Evolutionary conservation across 148 eudicot species (phyloP), one percentile per base, ranked within the genome.

Genomic region (Pouteria glomerata): DNA sequence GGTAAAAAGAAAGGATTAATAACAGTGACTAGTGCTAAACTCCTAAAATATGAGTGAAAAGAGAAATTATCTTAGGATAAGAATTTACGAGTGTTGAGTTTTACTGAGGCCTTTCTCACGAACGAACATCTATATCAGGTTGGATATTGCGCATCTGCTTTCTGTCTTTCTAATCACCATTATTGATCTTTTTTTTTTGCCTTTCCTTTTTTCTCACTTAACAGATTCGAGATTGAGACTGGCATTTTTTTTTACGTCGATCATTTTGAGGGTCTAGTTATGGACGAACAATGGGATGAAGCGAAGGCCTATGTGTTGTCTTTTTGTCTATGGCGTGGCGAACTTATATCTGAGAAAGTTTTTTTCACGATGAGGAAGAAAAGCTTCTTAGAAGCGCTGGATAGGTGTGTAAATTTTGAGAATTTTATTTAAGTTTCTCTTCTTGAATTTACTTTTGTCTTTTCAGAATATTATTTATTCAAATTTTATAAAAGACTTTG

Each of bases 1-100:
- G n/a, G n/a, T 10, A 6, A 58, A 11, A 12, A n/a, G n/a, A n/a
- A n/a, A n/a, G n/a, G n/a, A n/a, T n/a, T n/a, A n/a, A n/a, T n/a
- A n/a, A n/a, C n/a, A n/a, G n/a, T n/a, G n/a, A n/a, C n/a, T n/a
- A n/a, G n/a, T 29, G 4, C 23, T 24, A 48, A 33, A n/a, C 10
- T 34, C 29, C 7, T n/a, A n/a, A 14, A 30, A 47, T 74, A n/a
- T 31, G 21, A 48, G 30, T 7, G n/a, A 27, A 29, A 37, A 23
- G n/a, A n/a, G 34, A 33, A 51, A 29, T n/a, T n/a, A n/a, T n/a
- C n/a, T n/a, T n/a, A n/a, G n/a, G n/a, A 0, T 8, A 31, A 14
- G 21, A 5, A 77, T 78, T 77, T 56, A 74, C 84, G 74, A 34
- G 68, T 77, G 84, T 60, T 76, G 73, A 59, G 84, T 81, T 51